A percentile compares a stretch with the other conserved stretches of the same genome.
Evolutionary conservation across 1,284 basidiomycete species (phyloP).

Genomic region (Anthracocystis panici-leucophaei): DNA sequence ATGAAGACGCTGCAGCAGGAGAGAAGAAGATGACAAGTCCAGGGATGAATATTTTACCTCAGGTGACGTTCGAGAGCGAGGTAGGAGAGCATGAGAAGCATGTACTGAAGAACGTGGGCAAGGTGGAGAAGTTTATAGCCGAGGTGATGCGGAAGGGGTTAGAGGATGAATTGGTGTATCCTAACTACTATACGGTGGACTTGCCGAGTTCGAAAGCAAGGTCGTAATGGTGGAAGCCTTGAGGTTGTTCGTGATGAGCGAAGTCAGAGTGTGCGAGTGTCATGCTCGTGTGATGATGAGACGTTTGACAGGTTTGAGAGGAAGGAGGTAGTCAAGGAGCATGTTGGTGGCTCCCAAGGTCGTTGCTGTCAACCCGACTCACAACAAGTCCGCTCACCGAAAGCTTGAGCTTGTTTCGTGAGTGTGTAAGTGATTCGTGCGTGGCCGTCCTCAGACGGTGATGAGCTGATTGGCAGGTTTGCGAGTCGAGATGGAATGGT

Average conservation of each 20-base stretch:
- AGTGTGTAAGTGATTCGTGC: no score
- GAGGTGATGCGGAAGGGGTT: constrained; percentile 93
- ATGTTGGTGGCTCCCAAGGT: not conserved
- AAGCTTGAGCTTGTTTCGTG: no score
- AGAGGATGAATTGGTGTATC: constrained; percentile 73
- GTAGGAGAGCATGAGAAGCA: constrained; percentile 97
- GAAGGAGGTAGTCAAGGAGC: not conserved
- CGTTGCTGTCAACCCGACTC: no score
- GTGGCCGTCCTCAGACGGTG: not conserved
- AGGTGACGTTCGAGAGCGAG: constrained; percentile 93
- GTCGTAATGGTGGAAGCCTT: not conserved
- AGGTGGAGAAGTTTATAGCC: constrained; percentile 94
- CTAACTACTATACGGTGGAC: constrained; percentile 67
- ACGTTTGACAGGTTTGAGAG: not conserved
- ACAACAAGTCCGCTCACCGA: no score
- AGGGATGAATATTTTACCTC: constrained; percentile 86
- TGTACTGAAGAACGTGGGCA: constrained; percentile 93
- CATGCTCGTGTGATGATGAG: not conserved
- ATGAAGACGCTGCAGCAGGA: constrained; percentile 32
- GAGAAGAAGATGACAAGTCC: constrained; percentile 10
- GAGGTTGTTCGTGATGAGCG: not conserved
- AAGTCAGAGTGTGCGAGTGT: not conserved
- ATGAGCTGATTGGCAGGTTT: not conserved
- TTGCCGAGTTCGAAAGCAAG: constrained; percentile 34
- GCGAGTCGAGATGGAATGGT: not conserved